Conservation (phyloP, 306 rosid genomes). For the Trichosanthes cucumerina region DNA sequence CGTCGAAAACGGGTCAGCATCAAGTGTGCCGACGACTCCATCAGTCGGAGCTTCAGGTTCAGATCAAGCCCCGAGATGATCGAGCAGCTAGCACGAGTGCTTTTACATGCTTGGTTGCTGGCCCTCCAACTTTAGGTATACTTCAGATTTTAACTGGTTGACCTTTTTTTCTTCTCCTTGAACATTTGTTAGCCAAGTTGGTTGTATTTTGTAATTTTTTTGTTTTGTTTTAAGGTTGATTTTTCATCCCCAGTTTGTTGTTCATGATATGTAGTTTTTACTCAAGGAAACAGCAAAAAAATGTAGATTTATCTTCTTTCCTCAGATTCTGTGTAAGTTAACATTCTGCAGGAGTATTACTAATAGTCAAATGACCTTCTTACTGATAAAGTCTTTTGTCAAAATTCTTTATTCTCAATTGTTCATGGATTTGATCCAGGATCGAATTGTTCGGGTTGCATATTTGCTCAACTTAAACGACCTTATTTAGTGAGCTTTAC, state of each 20-base stretch:
- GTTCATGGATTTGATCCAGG: too few species aligned
- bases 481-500: too few species aligned
- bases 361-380: slow-evolving; percentile 2
- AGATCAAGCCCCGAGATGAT: slow-evolving; percentile 74
- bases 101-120: slow-evolving; percentile 63
- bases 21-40: slow-evolving; percentile 41
- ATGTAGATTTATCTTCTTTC: slow-evolving; percentile 7
- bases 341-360: slow-evolving; percentile 9
- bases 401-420: too few species aligned
- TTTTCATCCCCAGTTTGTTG: slow-evolving; percentile 28
- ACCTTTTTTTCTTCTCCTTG: neutral
- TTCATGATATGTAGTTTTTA: slow-evolving; percentile 15
- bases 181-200: neutral
- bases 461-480: too few species aligned
- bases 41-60: slow-evolving; percentile 73
- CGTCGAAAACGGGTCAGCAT: slow-evolving; percentile 70
- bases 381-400: neutral
- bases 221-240: neutral
- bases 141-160: slow-evolving; percentile 9
- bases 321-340: slow-evolving; percentile 9
- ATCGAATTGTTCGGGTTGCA: too few species aligned
- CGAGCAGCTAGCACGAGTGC: slow-evolving; percentile 45
- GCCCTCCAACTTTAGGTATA: slow-evolving; percentile 34
- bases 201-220: neutral
- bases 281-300: slow-evolving; percentile 10